Base-by-base conservation (phyloP, 345 rosid genomes). In the Salix suchowensis region DNA sequence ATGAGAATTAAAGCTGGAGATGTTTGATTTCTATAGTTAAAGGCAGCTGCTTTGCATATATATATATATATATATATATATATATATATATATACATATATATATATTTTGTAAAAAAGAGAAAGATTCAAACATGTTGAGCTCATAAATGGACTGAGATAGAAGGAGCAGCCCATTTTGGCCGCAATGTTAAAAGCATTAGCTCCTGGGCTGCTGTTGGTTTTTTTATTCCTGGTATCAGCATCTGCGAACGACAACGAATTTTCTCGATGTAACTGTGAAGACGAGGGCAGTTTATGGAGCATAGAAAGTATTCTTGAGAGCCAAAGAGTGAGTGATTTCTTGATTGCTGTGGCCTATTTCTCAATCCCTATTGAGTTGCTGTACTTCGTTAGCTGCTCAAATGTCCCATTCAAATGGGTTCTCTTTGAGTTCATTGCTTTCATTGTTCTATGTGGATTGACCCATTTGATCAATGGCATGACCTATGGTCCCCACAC, bases 391-490 rank as follows among this genome's bases (percentile, higher is more conserved):
- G 89, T 96, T 39, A 96, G 99, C 87, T 96, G 97, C 84, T 91
- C 98, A 21, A 93, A 89, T 50, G 78, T 96, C 15, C 99, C 99
- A 7, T 96, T 96, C 88, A 96, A 93, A 86, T 96, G 99, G 98
- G 99, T 96, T 44, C 94, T 96, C 28, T 83, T 88, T 73, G 87
- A 96, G 78, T 96, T 96, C 88, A 96, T 93, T 32, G 92, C 99
- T 75, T 96, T 96, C 91, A 96, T 96, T 80, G 98, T 96, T 37
- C 93, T 96, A 2, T 93, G 99, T 77, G 99, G 99, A 24, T 78
- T 96, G 94, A 93, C 99, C 77, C 99, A 96, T 84, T 86, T 96
- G 82, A 91, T 96, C 74, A 91, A 96, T 67, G 99, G 98, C 21
- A 93, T 93, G 97, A 91, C 97, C 73, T 93, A 91, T 71, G 87